A percentile compares a stretch with the other conserved stretches of the same genome.
Evolutionary conservation across 257 asterid genomes (phyloP).

Genomic region (Scutellaria baicalensis): DNA sequence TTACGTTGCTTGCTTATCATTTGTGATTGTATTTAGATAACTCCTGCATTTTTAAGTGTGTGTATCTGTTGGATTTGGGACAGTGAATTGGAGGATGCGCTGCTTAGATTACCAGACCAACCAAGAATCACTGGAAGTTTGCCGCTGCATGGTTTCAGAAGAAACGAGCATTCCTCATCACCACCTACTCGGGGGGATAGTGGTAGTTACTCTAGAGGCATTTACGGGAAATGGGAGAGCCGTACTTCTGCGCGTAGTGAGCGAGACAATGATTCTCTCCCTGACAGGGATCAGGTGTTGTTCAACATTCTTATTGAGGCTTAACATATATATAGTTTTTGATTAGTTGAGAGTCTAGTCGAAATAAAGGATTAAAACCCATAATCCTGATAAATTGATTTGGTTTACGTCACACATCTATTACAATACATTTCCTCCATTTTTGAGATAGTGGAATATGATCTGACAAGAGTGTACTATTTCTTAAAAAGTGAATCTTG

Average conservation of each 20-base stretch:
- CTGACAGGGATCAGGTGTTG: constrained; percentile 77
- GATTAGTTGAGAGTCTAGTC: constrained; percentile 2
- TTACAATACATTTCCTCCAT: not conserved
- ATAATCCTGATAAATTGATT: not conserved
- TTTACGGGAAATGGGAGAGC: constrained; percentile 69
- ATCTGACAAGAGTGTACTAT: not conserved
- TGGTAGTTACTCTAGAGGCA: constrained; percentile 38
- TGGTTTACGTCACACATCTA: not conserved
- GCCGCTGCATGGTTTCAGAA: constrained; percentile 50
- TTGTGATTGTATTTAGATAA: not conserved
- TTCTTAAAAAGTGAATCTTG: not conserved
- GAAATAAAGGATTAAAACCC: not conserved
- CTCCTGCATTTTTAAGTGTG: constrained; percentile 10
- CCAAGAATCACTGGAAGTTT: constrained; percentile 42
- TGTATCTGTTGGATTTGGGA: constrained; percentile 18
- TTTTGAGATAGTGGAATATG: not conserved
- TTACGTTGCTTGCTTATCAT: constrained; percentile 4
- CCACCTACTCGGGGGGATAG: constrained; percentile 75
- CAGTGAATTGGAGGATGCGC: constrained; percentile 65
- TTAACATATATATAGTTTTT: not conserved
- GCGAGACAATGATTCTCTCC: constrained; percentile 68
- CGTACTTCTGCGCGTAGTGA: constrained; percentile 67
- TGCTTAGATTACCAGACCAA: constrained; percentile 49
- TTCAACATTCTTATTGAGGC: constrained; percentile 8
- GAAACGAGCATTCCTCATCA: constrained; percentile 56